These are phyloP conservation scores for Huntiella moniliformis DNA, from an alignment of 2,329 filamentous ascomycete species.

Conservation along the genomic window DNA sequence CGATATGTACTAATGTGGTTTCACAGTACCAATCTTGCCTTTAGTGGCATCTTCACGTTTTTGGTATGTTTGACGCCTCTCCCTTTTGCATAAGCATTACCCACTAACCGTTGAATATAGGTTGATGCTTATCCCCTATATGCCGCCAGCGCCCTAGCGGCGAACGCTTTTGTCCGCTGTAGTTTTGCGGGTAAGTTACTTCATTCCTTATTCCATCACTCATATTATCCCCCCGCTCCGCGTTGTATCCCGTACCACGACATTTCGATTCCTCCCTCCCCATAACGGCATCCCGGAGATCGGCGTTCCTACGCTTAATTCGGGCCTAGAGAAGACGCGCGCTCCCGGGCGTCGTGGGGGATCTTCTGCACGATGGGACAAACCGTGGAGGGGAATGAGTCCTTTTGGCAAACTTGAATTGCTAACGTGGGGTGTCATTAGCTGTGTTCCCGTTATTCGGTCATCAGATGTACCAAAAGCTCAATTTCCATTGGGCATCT, in stretches of 20 bases:
- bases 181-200: conserved; percentile 44
- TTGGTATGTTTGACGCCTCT: conserved; percentile 36
- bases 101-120: conserved; percentile 16
- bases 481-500: conserved; percentile 55
- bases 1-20: conserved; percentile 11
- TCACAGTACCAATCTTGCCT: conserved; percentile 53
- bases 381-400: too few species aligned
- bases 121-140: conserved; percentile 62
- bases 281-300: too few species aligned
- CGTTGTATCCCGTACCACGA: too few species aligned
- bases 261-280: too few species aligned
- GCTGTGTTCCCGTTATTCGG: conserved; percentile 63
- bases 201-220: background rate
- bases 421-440: conserved; percentile 15
- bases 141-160: conserved; percentile 61
- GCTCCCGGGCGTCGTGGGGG: too few species aligned
- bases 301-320: too few species aligned
- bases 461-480: conserved; percentile 48
- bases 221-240: background rate
- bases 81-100: conserved; percentile 5
- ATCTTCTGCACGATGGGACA: too few species aligned
- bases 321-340: too few species aligned
- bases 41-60: conserved; percentile 76
- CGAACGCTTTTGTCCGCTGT: conserved; percentile 64
- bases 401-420: conserved; percentile 8